These are phyloP conservation scores for Geranomyces variabilis DNA, from an alignment of 192 early-diverging fungal species.

Conservation along the genomic window DNA sequence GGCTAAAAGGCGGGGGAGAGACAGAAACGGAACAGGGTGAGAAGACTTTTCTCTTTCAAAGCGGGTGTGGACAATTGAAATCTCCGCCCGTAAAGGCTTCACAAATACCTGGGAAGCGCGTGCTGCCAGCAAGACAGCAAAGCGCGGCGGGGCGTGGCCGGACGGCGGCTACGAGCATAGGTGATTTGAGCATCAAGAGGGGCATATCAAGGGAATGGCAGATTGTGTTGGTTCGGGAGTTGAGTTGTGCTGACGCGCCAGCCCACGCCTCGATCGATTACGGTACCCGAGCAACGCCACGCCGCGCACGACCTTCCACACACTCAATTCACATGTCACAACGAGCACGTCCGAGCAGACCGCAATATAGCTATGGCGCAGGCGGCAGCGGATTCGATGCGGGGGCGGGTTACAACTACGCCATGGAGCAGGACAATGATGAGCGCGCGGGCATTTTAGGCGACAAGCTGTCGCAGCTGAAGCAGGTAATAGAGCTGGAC, in stretches of 20 bases:
- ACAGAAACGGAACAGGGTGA: background rate
- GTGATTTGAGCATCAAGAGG: no score
- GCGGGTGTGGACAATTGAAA: no score
- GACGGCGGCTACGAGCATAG: no score
- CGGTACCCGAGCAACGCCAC: no score
- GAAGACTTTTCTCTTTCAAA: background rate
- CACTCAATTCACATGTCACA: background rate
- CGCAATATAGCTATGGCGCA: slow-evolving; percentile 18
- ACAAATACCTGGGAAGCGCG: no score
- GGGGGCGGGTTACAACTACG: slow-evolving; percentile 6
- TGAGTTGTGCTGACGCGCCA: no score
- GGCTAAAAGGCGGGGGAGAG: background rate
- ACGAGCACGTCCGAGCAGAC: background rate
- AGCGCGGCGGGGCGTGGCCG: no score
- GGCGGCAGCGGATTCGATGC: slow-evolving; percentile 1
- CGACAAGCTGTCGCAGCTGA: slow-evolving; percentile 33
- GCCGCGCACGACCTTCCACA: background rate
- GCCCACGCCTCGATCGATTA: no score
- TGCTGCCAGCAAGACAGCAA: no score
- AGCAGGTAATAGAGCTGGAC: slow-evolving; percentile 34
- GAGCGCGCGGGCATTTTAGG: slow-evolving; percentile 39
- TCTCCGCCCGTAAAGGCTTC: no score
- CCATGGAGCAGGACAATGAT: slow-evolving; percentile 43
- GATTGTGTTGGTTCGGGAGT: no score
- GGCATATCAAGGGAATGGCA: no score